Evolutionary conservation across 306 rosid genomes (phyloP), one percentile per base, ranked within the genome.

Genomic region (Bauhinia variegata): DNA sequence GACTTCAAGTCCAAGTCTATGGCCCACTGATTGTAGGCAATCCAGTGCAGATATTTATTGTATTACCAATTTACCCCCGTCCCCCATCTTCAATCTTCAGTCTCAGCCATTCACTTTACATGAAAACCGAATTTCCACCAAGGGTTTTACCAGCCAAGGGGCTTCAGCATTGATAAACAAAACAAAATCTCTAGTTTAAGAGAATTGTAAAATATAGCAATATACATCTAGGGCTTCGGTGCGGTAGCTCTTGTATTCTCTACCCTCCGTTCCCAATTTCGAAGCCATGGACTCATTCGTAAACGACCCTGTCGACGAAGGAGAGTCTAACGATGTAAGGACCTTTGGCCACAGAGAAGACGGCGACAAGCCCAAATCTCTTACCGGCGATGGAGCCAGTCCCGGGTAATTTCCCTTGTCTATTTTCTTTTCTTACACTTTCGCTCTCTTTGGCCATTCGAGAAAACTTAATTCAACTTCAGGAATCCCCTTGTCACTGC

Each of bases 351-450:
- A 71, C 74, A 66, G 87, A 80, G 95, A 89, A 15, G 83, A 73
- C 28, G 87, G 78, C 57, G 87, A 89, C 73, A 87, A 83, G 77
- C 79, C 92, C 7, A 93, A 84, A 15, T 80, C 95, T 57, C 93
- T 83, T 17, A 76, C 86, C 63, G 97, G 96, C 53, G 96, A 93
- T 60, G 97, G 99, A 18, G 99, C 97, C 3, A 93, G 99, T 70
- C 90, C 99, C 8, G 99, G 97, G 99, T 93, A 83, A 73, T 37
- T 44, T 65, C 59, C 14, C 34, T 23, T 23, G 28, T 23, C 28
- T 23, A 23, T 23, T 23, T 3, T 34, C 4, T 55, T 62, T 4
- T 18, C 12, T 36, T 17, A 5, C 60, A 19, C 15, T 16, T 6
- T 37, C 31, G 37, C 17, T 74, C 42, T 18, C 13, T 54, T 71